Conservation (phyloP, 2,329 filamentous ascomycete genomes). For the Ceratocystis cacaofunesta region DNA sequence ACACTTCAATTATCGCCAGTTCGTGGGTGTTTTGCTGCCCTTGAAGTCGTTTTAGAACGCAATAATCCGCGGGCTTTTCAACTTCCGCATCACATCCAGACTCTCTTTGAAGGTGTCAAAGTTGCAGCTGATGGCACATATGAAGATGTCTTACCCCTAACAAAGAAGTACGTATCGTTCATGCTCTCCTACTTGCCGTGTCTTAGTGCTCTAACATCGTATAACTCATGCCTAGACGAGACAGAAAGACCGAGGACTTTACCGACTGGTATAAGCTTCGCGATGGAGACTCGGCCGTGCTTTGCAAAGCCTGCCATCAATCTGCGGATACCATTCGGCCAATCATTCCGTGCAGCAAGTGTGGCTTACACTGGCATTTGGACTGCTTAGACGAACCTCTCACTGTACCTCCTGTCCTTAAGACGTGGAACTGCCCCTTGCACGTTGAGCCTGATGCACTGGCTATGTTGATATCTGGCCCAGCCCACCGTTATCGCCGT, state of each 20-base stretch:
- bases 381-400: slow-evolving; percentile 81
- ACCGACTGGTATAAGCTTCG: slow-evolving; percentile 54
- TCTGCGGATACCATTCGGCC: slow-evolving; percentile 48
- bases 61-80: slow-evolving; percentile 58
- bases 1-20: slow-evolving; percentile 11
- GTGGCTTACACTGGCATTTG: slow-evolving; percentile 72
- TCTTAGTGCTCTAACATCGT: background rate
- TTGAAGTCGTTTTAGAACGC: slow-evolving; percentile 51
- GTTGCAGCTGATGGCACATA: slow-evolving; percentile 68
- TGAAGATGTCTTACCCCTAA: slow-evolving; percentile 42
- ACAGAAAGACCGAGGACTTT: slow-evolving; percentile 40
- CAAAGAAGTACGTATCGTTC: slow-evolving; percentile 8
- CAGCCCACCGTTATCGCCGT: slow-evolving; percentile 47
- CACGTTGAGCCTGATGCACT: slow-evolving; percentile 65
- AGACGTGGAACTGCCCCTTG: slow-evolving; percentile 77
- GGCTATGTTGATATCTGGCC: slow-evolving; percentile 41
- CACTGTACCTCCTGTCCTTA: slow-evolving; percentile 59
- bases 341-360: slow-evolving; percentile 78
- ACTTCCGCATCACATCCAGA: slow-evolving; percentile 55
- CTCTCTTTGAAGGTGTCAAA: slow-evolving; percentile 65
- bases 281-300: slow-evolving; percentile 56
- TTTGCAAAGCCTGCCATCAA: slow-evolving; percentile 63
- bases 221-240: background rate
- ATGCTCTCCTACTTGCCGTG: background rate
- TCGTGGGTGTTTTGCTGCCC: slow-evolving; percentile 42